Evolutionary conservation across 2,329 filamentous ascomycete species (phyloP).

Genomic region (Amauroascus niger): DNA sequence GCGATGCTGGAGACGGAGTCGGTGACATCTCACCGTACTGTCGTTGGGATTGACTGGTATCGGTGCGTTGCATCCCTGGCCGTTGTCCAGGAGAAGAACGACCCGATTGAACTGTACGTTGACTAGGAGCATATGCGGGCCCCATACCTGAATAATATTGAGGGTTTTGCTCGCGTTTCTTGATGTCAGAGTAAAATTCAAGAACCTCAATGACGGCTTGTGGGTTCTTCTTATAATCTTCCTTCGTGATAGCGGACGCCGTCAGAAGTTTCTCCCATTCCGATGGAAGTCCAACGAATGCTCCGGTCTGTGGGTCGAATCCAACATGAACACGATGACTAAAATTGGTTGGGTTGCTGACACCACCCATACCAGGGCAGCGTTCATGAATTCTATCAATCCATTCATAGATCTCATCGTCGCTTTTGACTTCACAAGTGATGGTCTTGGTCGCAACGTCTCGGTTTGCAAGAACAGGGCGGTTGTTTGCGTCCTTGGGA

Average conservation of each 20-base stretch:
- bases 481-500: slow-evolving; percentile 51
- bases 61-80: slow-evolving; percentile 40
- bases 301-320: slow-evolving; percentile 88
- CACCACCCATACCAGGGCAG: slow-evolving; percentile 93
- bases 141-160: slow-evolving; percentile 50
- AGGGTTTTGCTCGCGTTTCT: slow-evolving; percentile 54
- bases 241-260: slow-evolving; percentile 93
- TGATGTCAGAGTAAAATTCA: slow-evolving; percentile 60
- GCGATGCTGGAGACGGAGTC: slow-evolving; percentile 27
- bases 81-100: slow-evolving; percentile 53
- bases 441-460: slow-evolving; percentile 74
- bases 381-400: slow-evolving; percentile 96
- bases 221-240: slow-evolving; percentile 96
- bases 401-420: slow-evolving; percentile 97
- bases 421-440: slow-evolving; percentile 86
- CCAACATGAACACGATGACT: slow-evolving; percentile 94
- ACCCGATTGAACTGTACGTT: slow-evolving; percentile 43
- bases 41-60: slow-evolving; percentile 35
- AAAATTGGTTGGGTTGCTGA: slow-evolving; percentile 98
- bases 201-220: slow-evolving; percentile 62
- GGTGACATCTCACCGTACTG: slow-evolving; percentile 24
- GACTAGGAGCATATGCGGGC: slow-evolving; percentile 51
- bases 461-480: slow-evolving; percentile 63
- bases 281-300: slow-evolving; percentile 84
- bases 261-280: slow-evolving; percentile 97